Percentiles rank a stretch among this genome's conserved stretches.
Evolutionary conservation across 2,329 filamentous ascomycete species (phyloP).

Genomic region (Colletotrichum horii): DNA sequence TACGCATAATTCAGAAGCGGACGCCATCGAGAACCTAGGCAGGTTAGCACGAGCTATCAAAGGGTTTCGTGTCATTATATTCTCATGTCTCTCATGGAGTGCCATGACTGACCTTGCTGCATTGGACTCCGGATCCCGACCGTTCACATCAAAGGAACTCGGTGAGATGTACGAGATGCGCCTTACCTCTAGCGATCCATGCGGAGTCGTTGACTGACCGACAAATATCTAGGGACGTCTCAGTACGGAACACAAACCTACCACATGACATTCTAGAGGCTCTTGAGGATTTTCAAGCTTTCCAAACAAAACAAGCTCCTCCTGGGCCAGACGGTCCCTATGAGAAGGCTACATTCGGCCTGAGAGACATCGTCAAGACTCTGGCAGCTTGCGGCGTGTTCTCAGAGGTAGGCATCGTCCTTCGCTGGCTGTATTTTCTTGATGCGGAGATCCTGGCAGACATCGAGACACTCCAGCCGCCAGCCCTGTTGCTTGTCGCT

Average conservation of each 20-base stretch:
- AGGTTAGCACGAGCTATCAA: neutral
- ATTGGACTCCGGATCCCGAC: neutral
- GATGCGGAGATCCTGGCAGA: neutral
- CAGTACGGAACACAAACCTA: neutral
- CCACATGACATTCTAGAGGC: neutral
- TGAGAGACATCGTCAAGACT: neutral
- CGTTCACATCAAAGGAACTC: neutral
- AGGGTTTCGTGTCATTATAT: neutral
- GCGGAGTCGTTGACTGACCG: fast-evolving
- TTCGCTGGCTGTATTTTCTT: neutral
- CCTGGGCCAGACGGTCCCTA: fast-evolving
- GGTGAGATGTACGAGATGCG: neutral
- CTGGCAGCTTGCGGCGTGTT: neutral
- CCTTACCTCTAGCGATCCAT: fast-evolving
- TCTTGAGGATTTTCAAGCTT: neutral
- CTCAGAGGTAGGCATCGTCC: neutral
- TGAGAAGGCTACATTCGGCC: neutral
- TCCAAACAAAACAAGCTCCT: fast-evolving
- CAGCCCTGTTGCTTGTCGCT: fast-evolving
- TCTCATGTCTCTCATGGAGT: neutral
- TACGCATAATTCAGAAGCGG: neutral
- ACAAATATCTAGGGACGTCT: neutral
- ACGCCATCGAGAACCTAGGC: neutral
- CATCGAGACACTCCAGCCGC: neutral
- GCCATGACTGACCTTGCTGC: neutral